phyloP scores from a whole-genome alignment of 192 early-diverging fungal genomes.

The Backusella luteola region DNA sequence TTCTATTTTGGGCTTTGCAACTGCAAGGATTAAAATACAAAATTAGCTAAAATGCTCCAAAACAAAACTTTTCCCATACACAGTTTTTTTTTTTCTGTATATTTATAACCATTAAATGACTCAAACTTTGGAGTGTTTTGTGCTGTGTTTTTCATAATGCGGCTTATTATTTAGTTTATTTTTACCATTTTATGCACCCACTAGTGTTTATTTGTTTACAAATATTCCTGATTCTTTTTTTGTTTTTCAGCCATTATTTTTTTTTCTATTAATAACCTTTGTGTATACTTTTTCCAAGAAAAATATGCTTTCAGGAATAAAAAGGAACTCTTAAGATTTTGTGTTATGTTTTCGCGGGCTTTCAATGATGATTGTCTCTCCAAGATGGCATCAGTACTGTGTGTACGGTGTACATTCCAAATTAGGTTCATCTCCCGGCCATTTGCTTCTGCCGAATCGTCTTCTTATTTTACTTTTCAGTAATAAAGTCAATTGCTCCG shows the following conservation, averaged over 20 bases:
- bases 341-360: neutral
- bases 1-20: neutral
- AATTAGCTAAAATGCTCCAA: neutral
- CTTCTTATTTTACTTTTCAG: neutral
- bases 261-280: neutral
- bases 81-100: neutral
- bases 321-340: neutral
- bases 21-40: neutral
- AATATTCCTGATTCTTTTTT: neutral
- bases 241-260: neutral
- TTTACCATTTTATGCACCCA: neutral
- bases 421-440: slow-evolving; percentile 4
- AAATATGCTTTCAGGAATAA: neutral
- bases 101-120: neutral
- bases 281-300: neutral
- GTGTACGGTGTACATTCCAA: neutral
- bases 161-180: slow-evolving; percentile 3
- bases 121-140: neutral
- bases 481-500: neutral
- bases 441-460: neutral
- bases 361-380: neutral
- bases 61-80: neutral
- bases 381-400: neutral
- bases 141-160: neutral
- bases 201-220: neutral